Evolutionary conservation across 2,329 filamentous ascomycete genomes (phyloP), one percentile per base, ranked within the genome.

Genomic region (Sarocladium brachiariae): DNA sequence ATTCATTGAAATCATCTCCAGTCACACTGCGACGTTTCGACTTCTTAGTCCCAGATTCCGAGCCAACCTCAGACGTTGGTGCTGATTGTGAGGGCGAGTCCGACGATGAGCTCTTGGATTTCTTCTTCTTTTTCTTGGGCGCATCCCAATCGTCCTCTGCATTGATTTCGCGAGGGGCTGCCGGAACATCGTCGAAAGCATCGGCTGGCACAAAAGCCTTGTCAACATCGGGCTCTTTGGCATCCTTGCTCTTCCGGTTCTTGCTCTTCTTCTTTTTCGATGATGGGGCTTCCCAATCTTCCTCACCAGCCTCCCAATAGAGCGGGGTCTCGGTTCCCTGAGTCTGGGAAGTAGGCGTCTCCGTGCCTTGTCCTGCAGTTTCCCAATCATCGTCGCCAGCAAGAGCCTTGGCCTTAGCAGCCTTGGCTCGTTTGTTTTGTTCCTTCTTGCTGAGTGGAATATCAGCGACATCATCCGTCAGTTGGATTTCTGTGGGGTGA

Each of bases 361-460:
- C 47, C 3, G 47, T 31, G 19, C 45, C 23, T n/a, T 35, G 30
- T 14, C 18, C 33, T n/a, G 39, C 14, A 31, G 48, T 31, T 54
- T 62, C 56, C 61, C 56, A 59, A 21, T 57, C 57, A 18, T 60
- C 54, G 2, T 49, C 57, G 48, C 47, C 8, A 14, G 64, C 58
- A 13, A 66, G 53, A 21, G 61, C 59, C 3, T 58, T 54, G 14
- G 61, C 57, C 43, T 59, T 58, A 4, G 55, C 55, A n/a, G 60
- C 55, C 62, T 61, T 72, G 52, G 73, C 75, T 50, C 70, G 73
- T 60, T 70, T 75, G 35, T 62, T 62, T 52, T 63, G 61, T 47
- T 70, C 63, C 47, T 64, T 65, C 53, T 64, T 69, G 48, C 59
- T 65, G 18, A 58, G 55, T 43, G 62, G 64, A n/a, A 51, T 23